These are phyloP conservation scores for Escallonia rubra DNA, from an alignment of 129 eudicot species.

Conservation along the genomic window DNA sequence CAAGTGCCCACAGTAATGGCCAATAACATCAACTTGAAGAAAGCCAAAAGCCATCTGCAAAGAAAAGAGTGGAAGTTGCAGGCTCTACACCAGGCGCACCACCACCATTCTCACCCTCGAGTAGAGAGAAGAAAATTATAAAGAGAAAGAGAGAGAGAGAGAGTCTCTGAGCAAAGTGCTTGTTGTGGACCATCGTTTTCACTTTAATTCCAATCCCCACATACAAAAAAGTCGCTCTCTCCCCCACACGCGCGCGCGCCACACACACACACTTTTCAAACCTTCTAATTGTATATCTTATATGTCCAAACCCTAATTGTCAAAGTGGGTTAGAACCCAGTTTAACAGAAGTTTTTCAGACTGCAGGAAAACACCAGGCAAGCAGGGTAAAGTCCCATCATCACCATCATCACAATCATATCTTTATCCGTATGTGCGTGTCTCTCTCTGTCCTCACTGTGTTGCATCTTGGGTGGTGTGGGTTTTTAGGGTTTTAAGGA, in stretches of 20 bases:
- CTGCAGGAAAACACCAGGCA: slow-evolving; percentile 27
- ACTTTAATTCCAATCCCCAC: slow-evolving; percentile 49
- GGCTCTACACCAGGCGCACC: too few relatives aligned
- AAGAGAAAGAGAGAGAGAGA: slow-evolving; percentile 9
- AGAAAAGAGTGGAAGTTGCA: too few relatives aligned
- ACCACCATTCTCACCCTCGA: slow-evolving; percentile 7
- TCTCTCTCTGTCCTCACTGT: neutral
- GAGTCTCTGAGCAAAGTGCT: slow-evolving; percentile 34
- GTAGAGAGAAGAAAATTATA: slow-evolving; percentile 24
- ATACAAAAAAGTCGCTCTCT: slow-evolving; percentile 16
- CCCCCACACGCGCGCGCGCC: slow-evolving; percentile 10
- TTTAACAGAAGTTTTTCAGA: neutral
- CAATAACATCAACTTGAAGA: too few relatives aligned
- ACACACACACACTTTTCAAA: neutral
- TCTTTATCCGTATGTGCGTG: too few relatives aligned
- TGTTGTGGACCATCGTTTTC: slow-evolving; percentile 49
- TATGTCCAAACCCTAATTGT: too few relatives aligned
- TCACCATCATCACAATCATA: neutral
- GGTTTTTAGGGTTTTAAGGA: neutral
- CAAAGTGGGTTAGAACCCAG: neutral
- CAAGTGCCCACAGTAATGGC: too few relatives aligned
- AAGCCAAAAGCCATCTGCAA: too few relatives aligned
- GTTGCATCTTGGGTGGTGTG: slow-evolving; percentile 8
- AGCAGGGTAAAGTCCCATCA: slow-evolving; percentile 15
- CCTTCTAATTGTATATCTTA: neutral